Evolutionary conservation across 176 grass and related monocot genomes (phyloP).

Genomic region (Chrysopogon serrulatus): DNA sequence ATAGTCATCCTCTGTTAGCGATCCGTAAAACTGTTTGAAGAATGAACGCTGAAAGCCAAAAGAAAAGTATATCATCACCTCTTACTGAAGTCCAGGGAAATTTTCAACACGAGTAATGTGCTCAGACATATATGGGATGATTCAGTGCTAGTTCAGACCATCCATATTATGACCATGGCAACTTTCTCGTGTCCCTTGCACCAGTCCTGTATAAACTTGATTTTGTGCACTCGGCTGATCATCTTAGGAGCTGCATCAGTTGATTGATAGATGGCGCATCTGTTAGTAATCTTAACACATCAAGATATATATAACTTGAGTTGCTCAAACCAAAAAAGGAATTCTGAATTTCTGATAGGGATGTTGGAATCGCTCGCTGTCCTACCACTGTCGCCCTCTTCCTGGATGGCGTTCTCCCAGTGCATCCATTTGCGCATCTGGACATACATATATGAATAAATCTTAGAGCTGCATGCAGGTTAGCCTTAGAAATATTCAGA

Average conservation of each 20-base stretch:
- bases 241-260: conserved; percentile 29
- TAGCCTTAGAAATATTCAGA: too few species aligned
- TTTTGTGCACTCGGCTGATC: conserved; percentile 24
- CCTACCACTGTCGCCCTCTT: conserved; percentile 31
- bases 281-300: too few species aligned
- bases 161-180: conserved; percentile 12
- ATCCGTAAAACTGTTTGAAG: conserved; percentile 83
- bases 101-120: neutral
- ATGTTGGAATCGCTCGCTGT: too few species aligned
- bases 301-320: too few species aligned
- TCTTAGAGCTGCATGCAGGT: too few species aligned
- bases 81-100: neutral
- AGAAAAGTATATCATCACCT: neutral
- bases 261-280: neutral
- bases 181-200: conserved; percentile 25
- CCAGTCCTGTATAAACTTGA: conserved; percentile 38
- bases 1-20: conserved; percentile 61
- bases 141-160: neutral
- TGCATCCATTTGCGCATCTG: conserved; percentile 63
- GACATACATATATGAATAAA: neutral
- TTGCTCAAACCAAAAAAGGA: neutral
- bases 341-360: too few species aligned
- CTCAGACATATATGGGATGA: too few species aligned
- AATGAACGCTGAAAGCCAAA: conserved; percentile 59
- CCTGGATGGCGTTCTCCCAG: conserved; percentile 51